Evolutionary conservation across 176 grass and related monocot genomes (phyloP).

Genomic region (Zoysia japonica): DNA sequence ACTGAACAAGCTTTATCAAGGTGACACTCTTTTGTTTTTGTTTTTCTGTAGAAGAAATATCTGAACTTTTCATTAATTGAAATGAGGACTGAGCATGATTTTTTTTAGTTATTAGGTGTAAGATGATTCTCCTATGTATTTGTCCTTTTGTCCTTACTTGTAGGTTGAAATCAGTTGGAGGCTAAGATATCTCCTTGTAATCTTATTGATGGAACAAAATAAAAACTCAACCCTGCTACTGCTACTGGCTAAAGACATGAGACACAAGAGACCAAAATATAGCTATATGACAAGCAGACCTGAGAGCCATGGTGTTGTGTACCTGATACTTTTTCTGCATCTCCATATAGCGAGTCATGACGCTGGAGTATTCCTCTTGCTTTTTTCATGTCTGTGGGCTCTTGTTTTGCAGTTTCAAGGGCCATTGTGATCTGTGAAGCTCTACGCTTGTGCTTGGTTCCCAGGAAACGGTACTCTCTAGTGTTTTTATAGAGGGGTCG

Average conservation of each 20-base stretch:
- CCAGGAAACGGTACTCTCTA: not conserved
- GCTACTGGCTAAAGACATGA: not conserved
- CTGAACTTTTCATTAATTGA: no score
- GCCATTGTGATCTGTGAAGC: not conserved
- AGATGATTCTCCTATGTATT: no score
- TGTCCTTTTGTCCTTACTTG: no score
- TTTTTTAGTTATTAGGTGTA: not conserved
- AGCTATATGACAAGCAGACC: not conserved
- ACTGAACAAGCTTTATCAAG: not conserved
- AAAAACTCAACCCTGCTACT: not conserved
- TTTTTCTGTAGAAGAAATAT: not conserved
- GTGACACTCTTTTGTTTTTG: not conserved
- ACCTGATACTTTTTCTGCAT: conserved; percentile 15
- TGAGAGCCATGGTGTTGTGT: not conserved
- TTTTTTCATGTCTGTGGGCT: not conserved
- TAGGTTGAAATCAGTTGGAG: no score
- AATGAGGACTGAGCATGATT: not conserved
- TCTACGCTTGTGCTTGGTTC: not conserved
- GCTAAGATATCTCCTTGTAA: not conserved
- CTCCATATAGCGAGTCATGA: conserved; percentile 2
- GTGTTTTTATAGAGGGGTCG: conserved; percentile 7
- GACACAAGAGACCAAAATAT: not conserved
- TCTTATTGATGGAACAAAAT: not conserved
- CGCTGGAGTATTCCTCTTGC: not conserved
- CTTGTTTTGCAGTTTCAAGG: not conserved